These are phyloP conservation scores for Pseudoscleropodium purum DNA, from an alignment of 225 moss, liverwort and hornwort species.

Conservation along the genomic window DNA sequence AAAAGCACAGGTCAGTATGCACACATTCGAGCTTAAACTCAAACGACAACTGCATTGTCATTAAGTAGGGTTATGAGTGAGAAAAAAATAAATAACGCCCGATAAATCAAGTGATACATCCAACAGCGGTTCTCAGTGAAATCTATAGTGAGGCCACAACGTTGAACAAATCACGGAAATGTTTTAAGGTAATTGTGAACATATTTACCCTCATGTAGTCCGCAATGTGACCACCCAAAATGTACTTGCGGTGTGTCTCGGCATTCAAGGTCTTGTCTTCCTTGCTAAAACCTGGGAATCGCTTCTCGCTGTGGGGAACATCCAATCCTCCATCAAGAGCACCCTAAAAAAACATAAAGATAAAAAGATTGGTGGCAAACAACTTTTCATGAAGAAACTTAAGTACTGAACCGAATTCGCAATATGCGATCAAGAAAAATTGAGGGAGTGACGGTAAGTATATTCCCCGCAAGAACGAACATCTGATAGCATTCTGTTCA, in stretches of 20 bases:
- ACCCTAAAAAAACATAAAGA: constrained; percentile 13
- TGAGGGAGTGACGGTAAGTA: background rate
- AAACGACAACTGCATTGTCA: background rate
- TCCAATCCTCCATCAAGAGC: constrained; percentile 91
- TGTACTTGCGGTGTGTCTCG: constrained; percentile 83
- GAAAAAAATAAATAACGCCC: background rate
- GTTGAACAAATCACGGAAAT: background rate
- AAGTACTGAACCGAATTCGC: background rate
- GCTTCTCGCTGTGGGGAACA: constrained; percentile 83
- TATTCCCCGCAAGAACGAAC: background rate
- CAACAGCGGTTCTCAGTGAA: background rate
- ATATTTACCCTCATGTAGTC: constrained; percentile 66
- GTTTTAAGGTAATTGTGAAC: background rate
- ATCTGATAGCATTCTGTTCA: background rate
- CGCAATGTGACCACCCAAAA: constrained; percentile 77
- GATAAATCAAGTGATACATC: background rate
- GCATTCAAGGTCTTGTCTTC: constrained; percentile 84
- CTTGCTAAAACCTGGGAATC: constrained; percentile 79
- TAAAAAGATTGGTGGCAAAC: background rate
- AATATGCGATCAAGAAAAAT: too few species aligned
- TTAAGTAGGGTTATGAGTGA: background rate
- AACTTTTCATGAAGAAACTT: background rate
- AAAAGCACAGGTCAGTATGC: background rate
- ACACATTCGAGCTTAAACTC: background rate
- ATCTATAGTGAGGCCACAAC: background rate